Conservation (phyloP, 2,329 filamentous ascomycete genomes). For the Daldinia eschscholtzii region DNA sequence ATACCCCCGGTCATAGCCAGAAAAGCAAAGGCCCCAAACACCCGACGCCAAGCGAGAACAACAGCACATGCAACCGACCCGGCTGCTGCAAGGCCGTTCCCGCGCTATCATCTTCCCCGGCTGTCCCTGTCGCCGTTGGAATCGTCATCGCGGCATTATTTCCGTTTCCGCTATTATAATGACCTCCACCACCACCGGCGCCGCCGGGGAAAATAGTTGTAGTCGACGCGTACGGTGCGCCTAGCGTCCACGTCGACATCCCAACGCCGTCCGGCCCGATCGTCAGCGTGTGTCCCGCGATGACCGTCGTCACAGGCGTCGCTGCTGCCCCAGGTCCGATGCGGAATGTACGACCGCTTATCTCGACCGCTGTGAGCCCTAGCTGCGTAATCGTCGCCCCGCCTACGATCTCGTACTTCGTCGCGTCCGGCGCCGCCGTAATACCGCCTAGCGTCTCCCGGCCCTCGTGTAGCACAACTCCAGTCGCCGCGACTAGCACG, state of each 20-base stretch:
- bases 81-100: conserved; percentile 27
- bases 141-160: conserved; percentile 44
- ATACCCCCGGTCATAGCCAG: conserved; percentile 32
- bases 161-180: conserved; percentile 32
- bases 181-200: background rate
- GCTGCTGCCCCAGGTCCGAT: conserved; percentile 60
- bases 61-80: conserved; percentile 36
- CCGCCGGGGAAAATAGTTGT: conserved; percentile 49
- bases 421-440: conserved; percentile 53
- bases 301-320: conserved; percentile 58
- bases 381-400: conserved; percentile 66
- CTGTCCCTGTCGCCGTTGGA: conserved; percentile 40
- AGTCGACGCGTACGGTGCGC: conserved; percentile 61
- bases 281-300: conserved; percentile 65
- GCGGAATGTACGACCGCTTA: conserved; percentile 65
- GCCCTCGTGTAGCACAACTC: conserved; percentile 53
- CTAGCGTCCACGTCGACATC: conserved; percentile 60
- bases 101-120: conserved; percentile 31
- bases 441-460: conserved; percentile 60
- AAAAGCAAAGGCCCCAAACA: conserved; percentile 47
- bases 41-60: conserved; percentile 57
- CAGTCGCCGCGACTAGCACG: conserved; percentile 63
- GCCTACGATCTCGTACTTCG: conserved; percentile 62
- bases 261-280: conserved; percentile 64
- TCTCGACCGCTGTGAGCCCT: conserved; percentile 62